Base-by-base conservation (phyloP, 306 rosid genomes). In the Carpinus viminea region DNA sequence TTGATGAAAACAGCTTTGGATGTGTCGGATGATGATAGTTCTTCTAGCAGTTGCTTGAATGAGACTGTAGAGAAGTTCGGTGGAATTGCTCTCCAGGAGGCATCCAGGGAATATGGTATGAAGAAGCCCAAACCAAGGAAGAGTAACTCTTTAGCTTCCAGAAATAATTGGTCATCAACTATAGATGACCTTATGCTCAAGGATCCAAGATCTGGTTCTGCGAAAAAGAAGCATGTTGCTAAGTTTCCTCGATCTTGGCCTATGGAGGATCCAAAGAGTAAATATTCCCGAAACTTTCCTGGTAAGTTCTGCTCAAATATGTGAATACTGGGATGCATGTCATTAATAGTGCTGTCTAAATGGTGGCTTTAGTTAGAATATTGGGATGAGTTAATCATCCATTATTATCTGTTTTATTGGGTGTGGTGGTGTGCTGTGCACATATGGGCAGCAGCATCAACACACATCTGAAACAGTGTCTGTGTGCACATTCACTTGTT, bases 171-270 rank as follows among this genome's bases (percentile, higher is more conserved):
- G 75, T 80, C 90, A 57, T 69, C 80, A 57, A 78, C 86, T 52
- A 75, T 84, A 80, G 93, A 90, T 83, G 94, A 87, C 74, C 71
- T 79, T 45, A 84, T 83, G 84, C 83, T 84, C 45, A 94, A 89
- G 84, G 92, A 94, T 84, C 72, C 80, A 5, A 86, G 97, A 84
- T 80, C 79, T 73, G 11, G 76, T 41, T 88, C 82, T 73, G 77
- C 79, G 60, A 86, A 82, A 87, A 90, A 88, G 89, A 95, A 90
- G 85, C 89, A 86, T 76, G 89, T 76, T 57, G 31, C 90, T 21
- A 81, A 31, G 26, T 86, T 76, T 74, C 89, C 93, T 76, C 88
- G 79, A 51, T 94, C 97, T 76, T 94, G 98, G 98, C 97, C 97
- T 80, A 74, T 43, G 3, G 89, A 80, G 72, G 88, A 84, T 83